Evolutionary conservation across 495 filamentous ascomycete species (phyloP).

Genomic region (Penicillium macrosclerotiorum): DNA sequence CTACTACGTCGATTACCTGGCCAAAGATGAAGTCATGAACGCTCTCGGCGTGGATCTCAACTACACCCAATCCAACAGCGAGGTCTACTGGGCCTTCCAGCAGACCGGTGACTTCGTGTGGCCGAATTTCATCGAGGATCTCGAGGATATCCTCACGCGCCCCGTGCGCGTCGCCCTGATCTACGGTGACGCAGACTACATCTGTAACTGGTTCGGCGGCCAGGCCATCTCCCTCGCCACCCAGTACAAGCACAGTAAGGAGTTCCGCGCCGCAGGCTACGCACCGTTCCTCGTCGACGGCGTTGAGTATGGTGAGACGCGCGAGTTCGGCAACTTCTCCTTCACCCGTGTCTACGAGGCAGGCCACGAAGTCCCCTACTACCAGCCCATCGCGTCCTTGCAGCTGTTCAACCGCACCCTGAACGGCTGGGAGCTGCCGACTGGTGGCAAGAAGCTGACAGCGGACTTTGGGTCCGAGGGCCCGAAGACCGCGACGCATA

Average conservation of each 20-base stretch:
- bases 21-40: constrained; percentile 53
- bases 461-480: constrained; percentile 46
- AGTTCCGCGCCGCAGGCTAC: constrained; percentile 48
- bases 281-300: constrained; percentile 41
- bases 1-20: constrained; percentile 60
- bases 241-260: constrained; percentile 34
- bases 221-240: constrained; percentile 39
- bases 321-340: constrained; percentile 55
- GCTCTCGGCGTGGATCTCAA: constrained; percentile 67
- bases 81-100: constrained; percentile 54
- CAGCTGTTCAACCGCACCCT: constrained; percentile 54
- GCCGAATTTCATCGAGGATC: constrained; percentile 50
- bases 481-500: constrained; percentile 52
- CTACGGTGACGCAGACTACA: constrained; percentile 62
- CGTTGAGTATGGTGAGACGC: constrained; percentile 46
- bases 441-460: constrained; percentile 44
- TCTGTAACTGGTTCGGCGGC: constrained; percentile 52
- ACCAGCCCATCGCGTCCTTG: constrained; percentile 51
- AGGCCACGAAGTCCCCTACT: constrained; percentile 59
- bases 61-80: constrained; percentile 52
- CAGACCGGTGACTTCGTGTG: constrained; percentile 48
- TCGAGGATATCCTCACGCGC: constrained; percentile 50
- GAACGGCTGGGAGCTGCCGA: constrained; percentile 53
- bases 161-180: constrained; percentile 65
- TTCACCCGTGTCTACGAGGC: constrained; percentile 59